These are phyloP conservation scores for Elongisporangium undulatum DNA, from an alignment of 352 stramenopile species.

Conservation along the genomic window DNA sequence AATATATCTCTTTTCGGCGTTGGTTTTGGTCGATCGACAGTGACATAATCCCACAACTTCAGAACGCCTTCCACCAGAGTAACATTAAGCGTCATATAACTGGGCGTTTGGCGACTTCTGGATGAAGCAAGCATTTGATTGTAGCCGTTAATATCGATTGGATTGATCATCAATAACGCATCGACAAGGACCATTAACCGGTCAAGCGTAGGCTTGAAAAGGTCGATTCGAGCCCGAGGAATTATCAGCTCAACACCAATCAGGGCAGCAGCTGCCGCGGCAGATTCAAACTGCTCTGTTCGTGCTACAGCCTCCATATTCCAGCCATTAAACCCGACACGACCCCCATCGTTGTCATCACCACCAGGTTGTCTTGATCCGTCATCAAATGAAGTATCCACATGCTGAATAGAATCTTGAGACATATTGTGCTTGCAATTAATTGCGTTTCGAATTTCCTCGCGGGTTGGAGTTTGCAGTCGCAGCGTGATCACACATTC, in stretches of 20 bases:
- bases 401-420: slow-evolving; percentile 61
- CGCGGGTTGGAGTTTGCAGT: slow-evolving; percentile 37
- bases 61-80: slow-evolving; percentile 54
- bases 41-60: slow-evolving; percentile 49
- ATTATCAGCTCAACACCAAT: slow-evolving; percentile 61
- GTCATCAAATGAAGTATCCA: not conserved
- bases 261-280: slow-evolving; percentile 42
- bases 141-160: slow-evolving; percentile 78
- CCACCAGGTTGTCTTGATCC: slow-evolving; percentile 44
- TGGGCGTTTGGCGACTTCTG: slow-evolving; percentile 54
- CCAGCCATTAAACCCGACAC: slow-evolving; percentile 79
- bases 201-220: slow-evolving; percentile 68
- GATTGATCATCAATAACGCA: slow-evolving; percentile 83
- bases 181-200: slow-evolving; percentile 84
- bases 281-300: slow-evolving; percentile 55
- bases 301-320: slow-evolving; percentile 58
- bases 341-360: slow-evolving; percentile 77
- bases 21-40: slow-evolving; percentile 8
- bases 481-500: slow-evolving; percentile 43
- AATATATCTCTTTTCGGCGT: slow-evolving; percentile 1
- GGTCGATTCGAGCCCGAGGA: slow-evolving; percentile 40
- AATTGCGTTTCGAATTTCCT: slow-evolving; percentile 43
- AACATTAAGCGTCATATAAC: slow-evolving; percentile 75
- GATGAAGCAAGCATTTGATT: slow-evolving; percentile 63
- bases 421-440: slow-evolving; percentile 62